Evolutionary conservation across 108 stramenopile species (phyloP).

Genomic region (Fragilaria radians): DNA sequence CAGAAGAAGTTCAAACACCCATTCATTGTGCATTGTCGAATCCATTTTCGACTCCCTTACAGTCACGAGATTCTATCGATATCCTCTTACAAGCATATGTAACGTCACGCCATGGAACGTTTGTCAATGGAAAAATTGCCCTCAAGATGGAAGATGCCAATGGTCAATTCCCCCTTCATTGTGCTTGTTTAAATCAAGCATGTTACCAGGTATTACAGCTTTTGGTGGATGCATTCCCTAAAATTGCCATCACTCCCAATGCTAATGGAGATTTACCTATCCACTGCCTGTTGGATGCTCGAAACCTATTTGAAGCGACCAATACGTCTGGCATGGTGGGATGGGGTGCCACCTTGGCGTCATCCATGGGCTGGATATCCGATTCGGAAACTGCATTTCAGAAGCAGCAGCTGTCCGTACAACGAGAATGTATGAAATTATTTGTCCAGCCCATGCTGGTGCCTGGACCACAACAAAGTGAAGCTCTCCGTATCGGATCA

Average conservation of each 20-base stretch:
- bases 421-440: constrained; percentile 23
- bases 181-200: constrained; percentile 60
- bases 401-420: constrained; percentile 16
- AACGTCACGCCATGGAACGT: constrained; percentile 31
- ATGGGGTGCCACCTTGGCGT: constrained; percentile 20
- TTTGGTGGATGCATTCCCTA: constrained; percentile 48
- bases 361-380: constrained; percentile 9
- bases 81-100: constrained; percentile 32
- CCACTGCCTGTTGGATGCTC: constrained; percentile 25
- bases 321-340: constrained; percentile 7
- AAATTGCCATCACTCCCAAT: constrained; percentile 21
- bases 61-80: constrained; percentile 19
- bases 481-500: constrained; percentile 19
- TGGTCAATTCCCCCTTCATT: constrained; percentile 65
- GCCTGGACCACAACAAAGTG: too few species aligned
- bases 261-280: constrained; percentile 35
- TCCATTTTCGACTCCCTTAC: constrained; percentile 29
- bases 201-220: constrained; percentile 33
- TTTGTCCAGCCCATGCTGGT: constrained; percentile 25
- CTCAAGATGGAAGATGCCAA: constrained; percentile 58
- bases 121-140: constrained; percentile 37
- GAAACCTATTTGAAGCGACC: constrained; percentile 9
- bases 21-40: constrained; percentile 30
- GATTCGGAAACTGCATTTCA: constrained; percentile 21
- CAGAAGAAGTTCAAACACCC: constrained; percentile 37